These are phyloP conservation scores for Nothophytophthora sp. DNA, from an alignment of 352 stramenopile species.

Conservation along the genomic window DNA sequence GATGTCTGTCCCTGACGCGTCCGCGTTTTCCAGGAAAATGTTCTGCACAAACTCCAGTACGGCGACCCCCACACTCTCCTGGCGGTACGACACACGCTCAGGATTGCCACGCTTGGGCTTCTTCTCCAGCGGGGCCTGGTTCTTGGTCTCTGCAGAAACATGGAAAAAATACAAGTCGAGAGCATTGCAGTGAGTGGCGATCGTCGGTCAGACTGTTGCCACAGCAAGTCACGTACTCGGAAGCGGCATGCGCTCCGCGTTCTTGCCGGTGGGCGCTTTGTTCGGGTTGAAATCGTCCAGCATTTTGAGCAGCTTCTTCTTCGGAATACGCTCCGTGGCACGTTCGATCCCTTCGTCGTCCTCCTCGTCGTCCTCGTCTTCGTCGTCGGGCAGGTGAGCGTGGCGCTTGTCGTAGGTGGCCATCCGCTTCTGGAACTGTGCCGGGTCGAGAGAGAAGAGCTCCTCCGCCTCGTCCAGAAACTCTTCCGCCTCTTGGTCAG, in stretches of 20 bases:
- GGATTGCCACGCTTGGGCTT: slow-evolving; percentile 62
- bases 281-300: slow-evolving; percentile 60
- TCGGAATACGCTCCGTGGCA: slow-evolving; percentile 66
- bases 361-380: slow-evolving; percentile 24
- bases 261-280: slow-evolving; percentile 34
- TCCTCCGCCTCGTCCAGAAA: slow-evolving; percentile 78
- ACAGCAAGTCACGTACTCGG: slow-evolving; percentile 35
- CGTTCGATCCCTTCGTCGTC: slow-evolving; percentile 57
- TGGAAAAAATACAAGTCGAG: background rate
- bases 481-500: slow-evolving; percentile 60
- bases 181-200: background rate
- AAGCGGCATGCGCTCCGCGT: slow-evolving; percentile 46
- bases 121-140: slow-evolving; percentile 66
- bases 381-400: slow-evolving; percentile 23
- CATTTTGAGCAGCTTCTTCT: slow-evolving; percentile 71
- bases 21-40: slow-evolving; percentile 62
- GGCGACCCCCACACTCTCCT: slow-evolving; percentile 68
- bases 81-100: slow-evolving; percentile 69
- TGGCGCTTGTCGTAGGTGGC: slow-evolving; percentile 45
- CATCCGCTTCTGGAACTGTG: slow-evolving; percentile 70
- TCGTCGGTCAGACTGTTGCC: background rate
- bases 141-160: slow-evolving; percentile 61
- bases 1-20: slow-evolving; percentile 57
- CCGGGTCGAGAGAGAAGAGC: slow-evolving; percentile 55
- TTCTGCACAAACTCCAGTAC: slow-evolving; percentile 75